Conservation (phyloP, 352 stramenopile genomes). For the Globisporangium echinulatum region DNA sequence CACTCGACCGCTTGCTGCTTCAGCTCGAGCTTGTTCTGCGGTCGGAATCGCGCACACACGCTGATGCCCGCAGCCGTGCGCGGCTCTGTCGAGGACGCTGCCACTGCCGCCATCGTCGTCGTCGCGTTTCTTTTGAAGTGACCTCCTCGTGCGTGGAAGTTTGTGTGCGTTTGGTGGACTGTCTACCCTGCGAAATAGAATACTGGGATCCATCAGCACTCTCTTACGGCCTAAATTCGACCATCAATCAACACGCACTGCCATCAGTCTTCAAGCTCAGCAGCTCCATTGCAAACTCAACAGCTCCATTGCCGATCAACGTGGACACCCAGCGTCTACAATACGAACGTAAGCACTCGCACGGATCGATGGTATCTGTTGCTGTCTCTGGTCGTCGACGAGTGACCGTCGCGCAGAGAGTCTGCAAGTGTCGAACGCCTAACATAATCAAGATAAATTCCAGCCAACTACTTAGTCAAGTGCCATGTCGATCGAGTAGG, state of each 20-base stretch:
- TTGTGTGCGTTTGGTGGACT: neutral
- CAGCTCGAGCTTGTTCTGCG: constrained; percentile 72
- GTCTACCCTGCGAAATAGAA: neutral
- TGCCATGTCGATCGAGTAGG: neutral
- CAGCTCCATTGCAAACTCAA: too few species aligned
- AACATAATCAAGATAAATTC: neutral
- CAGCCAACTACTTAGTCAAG: neutral
- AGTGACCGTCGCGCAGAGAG: too few species aligned
- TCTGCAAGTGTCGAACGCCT: too few species aligned
- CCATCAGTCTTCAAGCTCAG: too few species aligned
- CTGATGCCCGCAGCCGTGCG: constrained; percentile 34
- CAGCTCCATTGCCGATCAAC: too few species aligned
- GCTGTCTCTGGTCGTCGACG: neutral
- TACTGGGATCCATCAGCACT: too few species aligned
- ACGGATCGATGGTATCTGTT: too few species aligned
- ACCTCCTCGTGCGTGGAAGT: neutral
- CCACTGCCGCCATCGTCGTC: neutral
- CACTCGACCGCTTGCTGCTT: constrained; percentile 61
- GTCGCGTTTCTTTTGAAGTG: neutral
- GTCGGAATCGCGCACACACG: constrained; percentile 66
- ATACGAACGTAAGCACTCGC: too few species aligned
- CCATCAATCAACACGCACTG: too few species aligned
- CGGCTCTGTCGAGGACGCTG: neutral
- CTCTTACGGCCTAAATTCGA: too few species aligned
- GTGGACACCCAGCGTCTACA: too few species aligned